Evolutionary conservation across 345 rosid genomes (phyloP), one percentile per base, ranked within the genome.

Genomic region (Nasturtium officinale): DNA sequence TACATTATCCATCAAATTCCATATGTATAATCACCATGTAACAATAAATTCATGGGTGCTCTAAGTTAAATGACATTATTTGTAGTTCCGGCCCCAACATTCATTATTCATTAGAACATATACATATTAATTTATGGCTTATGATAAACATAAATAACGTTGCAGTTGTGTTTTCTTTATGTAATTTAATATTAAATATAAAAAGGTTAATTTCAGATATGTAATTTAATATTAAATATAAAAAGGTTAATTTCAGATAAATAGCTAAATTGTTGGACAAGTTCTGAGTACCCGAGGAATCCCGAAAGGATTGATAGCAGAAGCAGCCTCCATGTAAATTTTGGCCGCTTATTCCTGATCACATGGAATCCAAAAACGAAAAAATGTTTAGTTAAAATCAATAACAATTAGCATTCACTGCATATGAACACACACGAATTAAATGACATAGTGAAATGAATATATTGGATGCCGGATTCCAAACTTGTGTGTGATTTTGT

Each of bases 241-340:
- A 15, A 40, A 43, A 43, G 3, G 15, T 15, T n/a, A 43, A 16
- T 17, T 35, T 18, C 16, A 35, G 16, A 29, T 60, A 37, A 60
- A 20, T 2, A 60, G 37, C 1, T 18, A 15, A 35, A 23, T 51
- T 6, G 17, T 45, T 54, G 64, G 11, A 26, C 15, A 7, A 56
- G 57, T 33, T 23, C 5, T 20, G 13, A 7, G 65, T 77, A 88
- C 92, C 88, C 92, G 21, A 84, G 57, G 52, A 88, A 29, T 2
- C 84, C 90, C 43, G 80, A 80, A 9, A 84, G 61, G 77, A 82
- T 79, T 33, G 85, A 80, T 70, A 66, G 84, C 6, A 77, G 59
- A 1, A 81, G 78, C 13, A 88, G 61, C 38, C 23, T 83, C 85
- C 87, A 75, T 3, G 85, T 83, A 42, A 85, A 26, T 57, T 77